A percentile compares a stretch with the other conserved stretches of the same genome.
Conservation (phyloP, 352 stramenopile genomes). For the Globisporangium nagaii region DNA sequence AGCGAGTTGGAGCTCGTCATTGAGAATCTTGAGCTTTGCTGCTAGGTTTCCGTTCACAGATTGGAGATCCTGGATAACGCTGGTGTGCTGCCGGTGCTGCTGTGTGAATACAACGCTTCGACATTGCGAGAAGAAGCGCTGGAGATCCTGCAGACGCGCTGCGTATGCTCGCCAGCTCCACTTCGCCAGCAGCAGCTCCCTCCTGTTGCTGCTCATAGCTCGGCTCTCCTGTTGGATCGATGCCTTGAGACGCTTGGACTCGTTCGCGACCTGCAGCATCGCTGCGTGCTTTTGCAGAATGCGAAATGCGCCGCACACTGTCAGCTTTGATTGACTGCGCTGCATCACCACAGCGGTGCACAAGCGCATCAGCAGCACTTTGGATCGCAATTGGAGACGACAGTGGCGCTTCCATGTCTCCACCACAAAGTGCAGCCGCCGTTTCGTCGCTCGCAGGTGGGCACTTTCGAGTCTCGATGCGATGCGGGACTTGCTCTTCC, state of each 20-base stretch:
- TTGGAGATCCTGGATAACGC: background rate
- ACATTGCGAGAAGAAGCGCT: conserved; percentile 28
- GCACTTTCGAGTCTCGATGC: background rate
- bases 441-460: conserved; percentile 1
- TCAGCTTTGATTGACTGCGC: background rate
- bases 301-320: conserved; percentile 3
- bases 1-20: background rate
- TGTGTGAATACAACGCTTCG: background rate
- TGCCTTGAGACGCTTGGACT: background rate
- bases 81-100: background rate
- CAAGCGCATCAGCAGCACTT: conserved; percentile 3
- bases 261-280: background rate
- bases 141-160: conserved; percentile 21
- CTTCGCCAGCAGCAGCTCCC: conserved; percentile 22
- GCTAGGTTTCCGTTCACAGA: background rate
- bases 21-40: background rate
- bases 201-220: background rate
- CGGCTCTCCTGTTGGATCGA: background rate
- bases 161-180: conserved; percentile 55
- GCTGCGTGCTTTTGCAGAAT: background rate
- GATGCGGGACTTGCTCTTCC: conserved; percentile 15
- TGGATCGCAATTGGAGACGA: background rate
- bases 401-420: conserved; percentile 3
- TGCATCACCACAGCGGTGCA: background rate
- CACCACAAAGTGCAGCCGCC: background rate